Conservation (phyloP, 345 rosid genomes). For the Boechera retrofracta region DNA sequence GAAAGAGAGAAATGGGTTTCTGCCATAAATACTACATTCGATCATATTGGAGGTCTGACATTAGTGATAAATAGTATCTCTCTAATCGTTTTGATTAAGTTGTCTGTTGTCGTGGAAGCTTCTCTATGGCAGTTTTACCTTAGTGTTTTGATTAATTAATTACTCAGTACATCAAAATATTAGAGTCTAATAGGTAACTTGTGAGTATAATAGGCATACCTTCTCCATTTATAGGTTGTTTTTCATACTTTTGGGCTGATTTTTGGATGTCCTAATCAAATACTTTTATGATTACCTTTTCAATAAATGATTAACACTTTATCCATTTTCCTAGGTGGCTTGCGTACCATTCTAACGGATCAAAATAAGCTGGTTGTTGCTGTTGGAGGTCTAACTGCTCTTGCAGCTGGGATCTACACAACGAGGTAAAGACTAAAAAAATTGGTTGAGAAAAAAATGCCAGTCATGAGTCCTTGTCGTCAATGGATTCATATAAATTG, state of each 20-base stretch:
- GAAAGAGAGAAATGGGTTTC: slow-evolving; percentile 98
- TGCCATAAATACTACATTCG: slow-evolving; percentile 90
- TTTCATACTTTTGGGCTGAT: neutral
- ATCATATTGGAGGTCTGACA: slow-evolving; percentile 86
- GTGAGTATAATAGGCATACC: slow-evolving; percentile 16
- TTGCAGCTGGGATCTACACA: slow-evolving; percentile 96
- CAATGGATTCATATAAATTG: slow-evolving; percentile 24
- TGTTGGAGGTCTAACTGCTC: slow-evolving; percentile 97
- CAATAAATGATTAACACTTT: slow-evolving; percentile 26
- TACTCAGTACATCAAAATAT: neutral
- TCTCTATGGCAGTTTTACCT: neutral
- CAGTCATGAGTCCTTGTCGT: slow-evolving; percentile 2
- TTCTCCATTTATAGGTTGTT: neutral
- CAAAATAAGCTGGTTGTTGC: slow-evolving; percentile 94
- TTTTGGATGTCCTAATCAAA: neutral
- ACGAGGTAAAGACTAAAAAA: slow-evolving; percentile 63
- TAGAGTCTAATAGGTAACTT: slow-evolving; percentile 16
- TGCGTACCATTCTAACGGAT: slow-evolving; percentile 88
- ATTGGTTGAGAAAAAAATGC: slow-evolving; percentile 10
- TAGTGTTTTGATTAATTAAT: neutral
- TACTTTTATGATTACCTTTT: slow-evolving; percentile 15
- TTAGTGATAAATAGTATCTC: slow-evolving; percentile 5
- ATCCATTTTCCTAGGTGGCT: slow-evolving; percentile 65
- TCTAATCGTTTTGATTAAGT: neutral
- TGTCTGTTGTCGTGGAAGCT: neutral